phyloP scores from a whole-genome alignment of 768 basidiomycete species.

The Tricholoma matsutake region DNA sequence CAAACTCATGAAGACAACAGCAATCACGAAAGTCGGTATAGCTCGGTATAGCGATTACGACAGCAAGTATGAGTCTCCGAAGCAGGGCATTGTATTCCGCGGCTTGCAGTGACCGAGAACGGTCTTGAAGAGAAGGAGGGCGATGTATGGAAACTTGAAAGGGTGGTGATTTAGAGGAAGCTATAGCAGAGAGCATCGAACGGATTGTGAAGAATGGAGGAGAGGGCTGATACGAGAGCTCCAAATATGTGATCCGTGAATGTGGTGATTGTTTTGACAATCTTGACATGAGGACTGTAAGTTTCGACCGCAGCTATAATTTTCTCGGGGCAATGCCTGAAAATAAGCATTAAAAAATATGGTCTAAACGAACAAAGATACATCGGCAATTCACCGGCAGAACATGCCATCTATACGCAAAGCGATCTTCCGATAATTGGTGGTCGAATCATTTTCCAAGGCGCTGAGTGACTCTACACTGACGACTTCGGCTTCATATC shows the following conservation, averaged over 20 bases:
- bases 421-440: slow-evolving; percentile 40
- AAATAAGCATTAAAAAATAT: neutral
- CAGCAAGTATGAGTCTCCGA: slow-evolving; percentile 50
- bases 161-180: slow-evolving; percentile 36
- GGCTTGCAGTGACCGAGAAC: slow-evolving; percentile 52
- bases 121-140: slow-evolving; percentile 59
- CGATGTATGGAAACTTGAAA: slow-evolving; percentile 44
- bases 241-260: slow-evolving; percentile 43
- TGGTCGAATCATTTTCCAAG: neutral
- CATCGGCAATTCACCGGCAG: slow-evolving; percentile 43
- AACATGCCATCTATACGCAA: slow-evolving; percentile 64
- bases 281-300: slow-evolving; percentile 31
- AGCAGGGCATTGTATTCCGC: slow-evolving; percentile 57
- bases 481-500: slow-evolving; percentile 41
- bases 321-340: slow-evolving; percentile 53
- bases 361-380: slow-evolving; percentile 1
- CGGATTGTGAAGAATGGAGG: slow-evolving; percentile 64
- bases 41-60: slow-evolving; percentile 68
- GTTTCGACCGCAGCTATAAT: slow-evolving; percentile 39
- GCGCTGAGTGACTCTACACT: slow-evolving; percentile 26
- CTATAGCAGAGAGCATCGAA: slow-evolving; percentile 48
- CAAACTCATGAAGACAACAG: slow-evolving; percentile 72
- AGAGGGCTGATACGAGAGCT: slow-evolving; percentile 48
- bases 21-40: slow-evolving; percentile 78
- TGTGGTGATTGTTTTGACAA: slow-evolving; percentile 38